Conservation (phyloP, 208 protist species). For the Leishmania tropica region DNA sequence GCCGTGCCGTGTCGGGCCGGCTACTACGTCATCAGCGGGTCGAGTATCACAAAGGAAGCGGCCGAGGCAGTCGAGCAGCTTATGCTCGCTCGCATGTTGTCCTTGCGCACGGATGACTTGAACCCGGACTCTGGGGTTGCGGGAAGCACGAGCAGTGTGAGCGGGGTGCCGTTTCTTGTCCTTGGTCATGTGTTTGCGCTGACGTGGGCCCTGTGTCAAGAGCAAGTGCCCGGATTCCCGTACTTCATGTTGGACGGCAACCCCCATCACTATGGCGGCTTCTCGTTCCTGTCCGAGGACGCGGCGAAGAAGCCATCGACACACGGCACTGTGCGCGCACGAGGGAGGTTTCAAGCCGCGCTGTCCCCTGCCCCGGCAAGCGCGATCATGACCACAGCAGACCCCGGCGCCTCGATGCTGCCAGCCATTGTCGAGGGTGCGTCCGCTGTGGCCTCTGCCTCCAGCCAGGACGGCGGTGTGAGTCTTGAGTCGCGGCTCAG, state of each 20-base stretch:
- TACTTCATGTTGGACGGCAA: slow-evolving; percentile 71
- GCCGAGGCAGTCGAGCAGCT: slow-evolving; percentile 45
- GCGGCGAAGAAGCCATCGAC: not conserved
- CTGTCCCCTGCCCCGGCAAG: slow-evolving; percentile 11
- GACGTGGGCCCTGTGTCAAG: slow-evolving; percentile 53
- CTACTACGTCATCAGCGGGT: slow-evolving; percentile 25
- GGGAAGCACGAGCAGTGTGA: slow-evolving; percentile 23
- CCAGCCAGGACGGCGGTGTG: slow-evolving; percentile 22
- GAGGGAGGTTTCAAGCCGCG: slow-evolving; percentile 8
- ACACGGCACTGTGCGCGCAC: not conserved
- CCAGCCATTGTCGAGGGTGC: not conserved
- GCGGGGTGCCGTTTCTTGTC: slow-evolving; percentile 36
- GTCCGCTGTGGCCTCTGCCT: slow-evolving; percentile 8
- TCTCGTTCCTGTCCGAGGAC: slow-evolving; percentile 34
- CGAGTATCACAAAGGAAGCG: slow-evolving; percentile 23
- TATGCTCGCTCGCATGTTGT: slow-evolving; percentile 32
- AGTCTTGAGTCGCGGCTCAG: slow-evolving; percentile 32
- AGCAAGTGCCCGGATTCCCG: slow-evolving; percentile 69
- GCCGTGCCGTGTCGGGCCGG: not conserved
- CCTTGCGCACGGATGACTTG: slow-evolving; percentile 27
- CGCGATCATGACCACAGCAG: not conserved
- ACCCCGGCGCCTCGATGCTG: slow-evolving; percentile 4
- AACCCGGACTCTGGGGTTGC: slow-evolving; percentile 9
- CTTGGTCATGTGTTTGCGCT: slow-evolving; percentile 47
- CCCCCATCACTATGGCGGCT: slow-evolving; percentile 27